Evolutionary conservation across 306 rosid genomes (phyloP).

Genomic region (Cucurbita ficifolia): DNA sequence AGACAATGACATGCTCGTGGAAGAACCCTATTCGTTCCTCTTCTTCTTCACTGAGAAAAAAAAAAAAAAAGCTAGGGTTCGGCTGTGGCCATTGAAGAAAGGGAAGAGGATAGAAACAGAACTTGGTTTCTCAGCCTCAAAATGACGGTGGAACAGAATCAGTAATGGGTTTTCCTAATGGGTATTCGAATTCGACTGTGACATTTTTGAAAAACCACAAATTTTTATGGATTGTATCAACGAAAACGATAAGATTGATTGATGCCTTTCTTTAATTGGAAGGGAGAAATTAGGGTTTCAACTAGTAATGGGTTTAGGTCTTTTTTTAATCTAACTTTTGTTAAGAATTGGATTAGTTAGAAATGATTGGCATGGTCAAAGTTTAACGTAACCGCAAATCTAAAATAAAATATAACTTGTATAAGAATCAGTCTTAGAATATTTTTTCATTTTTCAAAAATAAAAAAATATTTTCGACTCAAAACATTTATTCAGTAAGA

Average conservation of each 20-base stretch:
- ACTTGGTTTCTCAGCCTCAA: constrained; percentile 4
- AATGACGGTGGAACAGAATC: constrained; percentile 3
- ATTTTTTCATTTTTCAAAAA: too few relatives aligned
- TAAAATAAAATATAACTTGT: too few relatives aligned
- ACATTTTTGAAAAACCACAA: background rate
- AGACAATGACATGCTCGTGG: constrained; percentile 23
- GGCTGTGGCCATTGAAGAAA: background rate
- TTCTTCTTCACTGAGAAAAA: background rate
- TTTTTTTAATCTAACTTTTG: background rate
- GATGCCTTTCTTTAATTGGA: background rate
- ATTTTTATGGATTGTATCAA: background rate
- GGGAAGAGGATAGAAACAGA: constrained; percentile 2
- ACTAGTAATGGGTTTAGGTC: background rate
- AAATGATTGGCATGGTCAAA: background rate
- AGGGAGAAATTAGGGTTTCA: background rate
- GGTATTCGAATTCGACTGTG: background rate
- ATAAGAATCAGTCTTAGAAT: too few relatives aligned
- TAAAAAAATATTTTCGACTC: too few relatives aligned
- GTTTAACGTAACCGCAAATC: background rate
- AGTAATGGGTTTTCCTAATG: background rate
- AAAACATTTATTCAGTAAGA: too few relatives aligned
- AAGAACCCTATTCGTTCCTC: background rate
- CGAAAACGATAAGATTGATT: background rate
- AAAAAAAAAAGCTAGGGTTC: background rate
- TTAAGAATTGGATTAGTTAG: background rate